These are phyloP conservation scores for Cercospora berteroae DNA, from an alignment of 2,329 filamentous ascomycete species.

Conservation along the genomic window DNA sequence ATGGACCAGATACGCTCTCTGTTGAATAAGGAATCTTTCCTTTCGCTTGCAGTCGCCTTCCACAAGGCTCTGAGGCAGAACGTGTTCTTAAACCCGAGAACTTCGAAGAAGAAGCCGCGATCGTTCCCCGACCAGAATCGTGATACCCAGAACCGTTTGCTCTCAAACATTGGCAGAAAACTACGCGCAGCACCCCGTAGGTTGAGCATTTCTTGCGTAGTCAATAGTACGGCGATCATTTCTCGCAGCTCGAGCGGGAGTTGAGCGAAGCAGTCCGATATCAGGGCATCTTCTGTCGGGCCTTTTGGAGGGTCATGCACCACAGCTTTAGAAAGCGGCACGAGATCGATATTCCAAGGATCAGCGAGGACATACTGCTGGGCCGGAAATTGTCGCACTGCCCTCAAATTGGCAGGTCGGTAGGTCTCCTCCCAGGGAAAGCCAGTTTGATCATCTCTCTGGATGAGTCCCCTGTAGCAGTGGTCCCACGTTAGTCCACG, in stretches of 20 bases:
- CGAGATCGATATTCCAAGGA: not conserved
- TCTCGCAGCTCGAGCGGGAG: not conserved
- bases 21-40: too few relatives aligned
- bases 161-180: not conserved
- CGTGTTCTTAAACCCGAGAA: rapidly evolving
- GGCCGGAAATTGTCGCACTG: too few relatives aligned
- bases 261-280: not conserved
- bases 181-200: not conserved
- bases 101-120: not conserved
- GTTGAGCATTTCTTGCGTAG: not conserved
- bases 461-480: too few relatives aligned
- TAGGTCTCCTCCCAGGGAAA: too few relatives aligned
- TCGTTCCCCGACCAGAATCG: not conserved
- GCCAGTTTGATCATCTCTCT: too few relatives aligned
- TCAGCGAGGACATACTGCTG: not conserved
- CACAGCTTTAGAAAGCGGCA: too few relatives aligned
- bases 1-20: not conserved
- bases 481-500: too few relatives aligned
- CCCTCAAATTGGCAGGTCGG: too few relatives aligned
- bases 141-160: not conserved
- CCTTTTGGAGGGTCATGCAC: not conserved
- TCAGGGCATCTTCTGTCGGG: not conserved
- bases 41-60: not conserved
- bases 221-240: not conserved
- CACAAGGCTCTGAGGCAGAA: not conserved